A percentile compares a stretch with the other conserved stretches of the same genome.
Conservation (phyloP, 805 yeast genomes). For the Yarrowia phangngaensis region DNA sequence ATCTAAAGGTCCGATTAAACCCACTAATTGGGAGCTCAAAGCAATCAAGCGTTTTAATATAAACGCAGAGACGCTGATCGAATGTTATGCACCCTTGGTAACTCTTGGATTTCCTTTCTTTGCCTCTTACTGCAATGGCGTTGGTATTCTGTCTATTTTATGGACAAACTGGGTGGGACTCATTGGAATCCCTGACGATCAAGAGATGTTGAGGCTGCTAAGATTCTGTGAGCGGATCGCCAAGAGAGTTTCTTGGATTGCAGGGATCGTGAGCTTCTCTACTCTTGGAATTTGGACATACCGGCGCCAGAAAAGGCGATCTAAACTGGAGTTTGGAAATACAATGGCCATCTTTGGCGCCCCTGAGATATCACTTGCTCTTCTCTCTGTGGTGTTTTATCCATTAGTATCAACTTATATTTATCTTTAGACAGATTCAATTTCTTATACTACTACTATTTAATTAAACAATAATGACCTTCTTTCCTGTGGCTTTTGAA, state of each 20-base stretch:
- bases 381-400: slow-evolving; percentile 3
- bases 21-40: slow-evolving; percentile 12
- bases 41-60: slow-evolving; percentile 3
- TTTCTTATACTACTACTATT: neutral
- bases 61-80: slow-evolving; percentile 16
- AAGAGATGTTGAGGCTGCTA: slow-evolving; percentile 3
- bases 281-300: slow-evolving; percentile 15
- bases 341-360: slow-evolving; percentile 4
- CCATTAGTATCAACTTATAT: slow-evolving; percentile 14
- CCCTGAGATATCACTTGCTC: slow-evolving; percentile 13
- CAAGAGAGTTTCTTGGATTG: slow-evolving; percentile 10
- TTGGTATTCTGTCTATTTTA: slow-evolving; percentile 15
- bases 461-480: slow-evolving; percentile 23
- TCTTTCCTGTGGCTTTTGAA: slow-evolving; percentile 25
- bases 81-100: slow-evolving; percentile 16
- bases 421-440: neutral
- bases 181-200: neutral
- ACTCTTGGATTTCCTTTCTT: slow-evolving; percentile 19
- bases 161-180: slow-evolving; percentile 21
- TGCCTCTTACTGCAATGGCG: slow-evolving; percentile 9
- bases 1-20: slow-evolving; percentile 2
- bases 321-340: neutral
- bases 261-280: neutral
- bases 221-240: slow-evolving; percentile 1
- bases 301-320: slow-evolving; percentile 14